Conservation (phyloP, 768 basidiomycete genomes). For the Kwoniella sp. region DNA sequence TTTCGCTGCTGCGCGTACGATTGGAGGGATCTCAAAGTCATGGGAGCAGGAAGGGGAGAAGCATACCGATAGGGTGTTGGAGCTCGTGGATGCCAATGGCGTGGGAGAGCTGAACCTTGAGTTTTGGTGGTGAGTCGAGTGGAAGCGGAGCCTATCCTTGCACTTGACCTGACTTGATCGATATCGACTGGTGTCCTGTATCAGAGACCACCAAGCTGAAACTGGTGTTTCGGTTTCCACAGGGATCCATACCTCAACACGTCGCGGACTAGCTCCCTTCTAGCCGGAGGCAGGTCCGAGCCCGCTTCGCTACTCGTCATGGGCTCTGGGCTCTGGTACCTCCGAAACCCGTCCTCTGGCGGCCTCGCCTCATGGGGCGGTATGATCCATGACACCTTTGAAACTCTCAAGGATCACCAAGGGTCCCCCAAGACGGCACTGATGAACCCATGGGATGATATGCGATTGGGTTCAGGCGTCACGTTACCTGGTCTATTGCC, state of each 20-base stretch:
- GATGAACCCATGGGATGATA: conserved; percentile 45
- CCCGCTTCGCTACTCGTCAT: conserved; percentile 72
- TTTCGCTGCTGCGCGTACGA: conserved; percentile 68
- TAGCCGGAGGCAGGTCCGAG: conserved; percentile 52
- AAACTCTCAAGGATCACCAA: conserved; percentile 54
- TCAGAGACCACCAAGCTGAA: conserved; percentile 8
- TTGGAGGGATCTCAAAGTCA: conserved; percentile 66
- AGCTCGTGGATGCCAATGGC: conserved; percentile 21
- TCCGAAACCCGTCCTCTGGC: conserved; percentile 74
- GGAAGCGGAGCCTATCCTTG: background rate
- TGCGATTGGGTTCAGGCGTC: conserved; percentile 36
- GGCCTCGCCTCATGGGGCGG: conserved; percentile 77
- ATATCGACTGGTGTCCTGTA: background rate
- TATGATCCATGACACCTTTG: conserved; percentile 70
- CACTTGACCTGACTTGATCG: too few species aligned
- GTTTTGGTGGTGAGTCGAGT: conserved; percentile 52
- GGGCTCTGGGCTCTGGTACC: conserved; percentile 86
- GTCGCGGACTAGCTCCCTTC: conserved; percentile 62
- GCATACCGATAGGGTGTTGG: conserved; percentile 63
- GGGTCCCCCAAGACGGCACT: conserved; percentile 43
- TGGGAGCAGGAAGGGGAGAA: conserved; percentile 62
- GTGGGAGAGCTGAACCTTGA: conserved; percentile 39
- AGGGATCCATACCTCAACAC: conserved; percentile 87
- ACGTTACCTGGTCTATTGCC: conserved; percentile 30
- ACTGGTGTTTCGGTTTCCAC: background rate